Conservation (phyloP, 495 filamentous ascomycete genomes). For the Hypomontagnella submonticulosa region DNA sequence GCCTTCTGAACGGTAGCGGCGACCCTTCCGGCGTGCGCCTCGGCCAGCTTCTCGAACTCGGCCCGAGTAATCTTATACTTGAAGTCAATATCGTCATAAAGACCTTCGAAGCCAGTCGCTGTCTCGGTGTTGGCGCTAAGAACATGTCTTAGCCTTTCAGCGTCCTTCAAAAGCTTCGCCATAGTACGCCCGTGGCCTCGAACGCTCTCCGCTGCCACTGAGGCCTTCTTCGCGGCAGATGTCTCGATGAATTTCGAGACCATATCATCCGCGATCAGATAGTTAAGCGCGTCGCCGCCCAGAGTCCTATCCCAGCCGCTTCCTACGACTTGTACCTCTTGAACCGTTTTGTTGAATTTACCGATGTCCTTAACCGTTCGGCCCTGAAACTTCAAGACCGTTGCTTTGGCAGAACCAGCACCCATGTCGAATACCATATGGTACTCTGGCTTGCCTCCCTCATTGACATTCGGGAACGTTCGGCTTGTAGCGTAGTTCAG, state of each 20-base stretch:
- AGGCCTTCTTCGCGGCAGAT: slow-evolving; percentile 73
- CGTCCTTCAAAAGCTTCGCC: slow-evolving; percentile 90
- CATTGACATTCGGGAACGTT: slow-evolving; percentile 83
- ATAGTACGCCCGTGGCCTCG: slow-evolving; percentile 83
- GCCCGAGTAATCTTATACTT: slow-evolving; percentile 86
- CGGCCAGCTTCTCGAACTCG: slow-evolving; percentile 84
- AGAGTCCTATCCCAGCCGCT: slow-evolving; percentile 89
- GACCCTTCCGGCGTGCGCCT: slow-evolving; percentile 73
- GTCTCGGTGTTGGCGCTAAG: slow-evolving; percentile 93
- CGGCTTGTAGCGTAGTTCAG: slow-evolving; percentile 94
- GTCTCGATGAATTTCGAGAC: slow-evolving; percentile 77
- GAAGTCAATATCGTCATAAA: slow-evolving; percentile 94
- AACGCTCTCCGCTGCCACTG: slow-evolving; percentile 68
- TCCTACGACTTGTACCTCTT: slow-evolving; percentile 89
- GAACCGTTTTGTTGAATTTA: slow-evolving; percentile 94
- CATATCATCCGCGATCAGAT: slow-evolving; percentile 89
- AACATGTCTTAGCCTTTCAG: slow-evolving; percentile 86
- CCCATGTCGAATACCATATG: slow-evolving; percentile 98
- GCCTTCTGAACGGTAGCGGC: slow-evolving; percentile 76
- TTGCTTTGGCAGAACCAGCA: slow-evolving; percentile 96
- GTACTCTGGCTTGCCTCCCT: slow-evolving; percentile 88
- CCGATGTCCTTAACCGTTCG: slow-evolving; percentile 90
- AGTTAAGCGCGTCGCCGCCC: slow-evolving; percentile 90
- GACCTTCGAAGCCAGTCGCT: slow-evolving; percentile 79
- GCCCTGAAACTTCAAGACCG: slow-evolving; percentile 88